Evolutionary conservation across 176 grass and related monocot genomes (phyloP).

Genomic region (Ensete glaucum): DNA sequence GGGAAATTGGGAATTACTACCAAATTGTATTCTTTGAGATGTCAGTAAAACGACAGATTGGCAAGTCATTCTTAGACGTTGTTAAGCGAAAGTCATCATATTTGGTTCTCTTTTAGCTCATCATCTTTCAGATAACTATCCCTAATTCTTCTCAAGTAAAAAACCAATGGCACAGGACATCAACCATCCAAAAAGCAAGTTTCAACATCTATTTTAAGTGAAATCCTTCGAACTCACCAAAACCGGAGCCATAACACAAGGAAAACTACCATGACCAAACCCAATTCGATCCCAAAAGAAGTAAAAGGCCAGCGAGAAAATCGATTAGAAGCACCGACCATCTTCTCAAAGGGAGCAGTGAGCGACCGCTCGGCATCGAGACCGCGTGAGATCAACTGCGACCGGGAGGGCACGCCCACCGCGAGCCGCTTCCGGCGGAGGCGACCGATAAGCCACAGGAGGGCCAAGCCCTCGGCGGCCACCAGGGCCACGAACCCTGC

Average conservation of each 20-base stretch:
- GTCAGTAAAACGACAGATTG: too few relatives aligned
- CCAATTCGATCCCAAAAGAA: background rate
- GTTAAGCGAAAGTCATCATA: too few relatives aligned
- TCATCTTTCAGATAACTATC: too few relatives aligned
- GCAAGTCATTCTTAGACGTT: too few relatives aligned
- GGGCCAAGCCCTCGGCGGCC: conserved; percentile 33
- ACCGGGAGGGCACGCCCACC: background rate
- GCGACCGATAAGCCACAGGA: conserved; percentile 31
- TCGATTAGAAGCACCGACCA: conserved; percentile 24
- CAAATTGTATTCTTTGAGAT: too few relatives aligned
- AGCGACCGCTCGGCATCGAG: conserved; percentile 41
- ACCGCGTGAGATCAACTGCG: conserved; percentile 19
- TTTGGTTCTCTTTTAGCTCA: too few relatives aligned
- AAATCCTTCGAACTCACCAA: conserved; percentile 5
- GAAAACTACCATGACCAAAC: background rate
- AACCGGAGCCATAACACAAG: background rate
- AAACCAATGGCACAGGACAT: too few relatives aligned
- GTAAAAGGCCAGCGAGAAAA: background rate
- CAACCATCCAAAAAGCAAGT: too few relatives aligned
- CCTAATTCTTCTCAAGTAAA: too few relatives aligned
- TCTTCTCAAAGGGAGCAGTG: conserved; percentile 43
- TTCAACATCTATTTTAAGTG: background rate
- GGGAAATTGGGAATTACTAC: too few relatives aligned
- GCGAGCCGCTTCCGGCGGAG: conserved; percentile 29
- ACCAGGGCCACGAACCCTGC: conserved; percentile 42